Percentiles rank a stretch among this genome's conserved stretches.
Conservation (phyloP, 1,284 basidiomycete species). For the Ganoderma meredithae region DNA sequence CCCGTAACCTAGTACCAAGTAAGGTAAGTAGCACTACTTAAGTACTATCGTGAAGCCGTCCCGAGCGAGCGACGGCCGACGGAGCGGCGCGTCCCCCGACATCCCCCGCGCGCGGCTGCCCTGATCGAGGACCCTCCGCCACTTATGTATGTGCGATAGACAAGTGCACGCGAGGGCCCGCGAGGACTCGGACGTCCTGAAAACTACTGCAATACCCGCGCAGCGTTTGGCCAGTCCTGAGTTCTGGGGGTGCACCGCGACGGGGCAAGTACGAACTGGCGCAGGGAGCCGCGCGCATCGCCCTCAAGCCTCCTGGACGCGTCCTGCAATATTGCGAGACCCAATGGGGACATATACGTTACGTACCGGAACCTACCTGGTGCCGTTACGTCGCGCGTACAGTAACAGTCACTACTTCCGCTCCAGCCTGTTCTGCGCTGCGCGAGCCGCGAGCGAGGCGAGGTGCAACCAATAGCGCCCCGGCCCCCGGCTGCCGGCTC, state of each 20-base stretch:
- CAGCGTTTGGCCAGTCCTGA: no score
- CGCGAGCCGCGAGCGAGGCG: background rate
- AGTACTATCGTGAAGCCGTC: no score
- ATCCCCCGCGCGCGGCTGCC: background rate
- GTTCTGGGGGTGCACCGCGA: no score
- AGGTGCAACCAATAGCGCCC: background rate
- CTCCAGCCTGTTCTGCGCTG: no score
- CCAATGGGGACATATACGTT: background rate
- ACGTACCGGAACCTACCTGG: background rate
- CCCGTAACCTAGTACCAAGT: no score
- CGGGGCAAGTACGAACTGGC: background rate
- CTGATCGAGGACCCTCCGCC: conserved; percentile 1
- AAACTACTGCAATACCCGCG: no score
- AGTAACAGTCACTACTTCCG: no score
- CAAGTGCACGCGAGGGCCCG: no score
- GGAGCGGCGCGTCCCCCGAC: background rate
- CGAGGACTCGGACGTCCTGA: no score
- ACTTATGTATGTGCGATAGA: background rate
- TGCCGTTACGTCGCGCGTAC: background rate
- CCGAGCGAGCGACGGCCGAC: background rate
- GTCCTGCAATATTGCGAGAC: background rate
- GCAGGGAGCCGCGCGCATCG: no score
- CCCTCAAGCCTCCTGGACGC: no score
- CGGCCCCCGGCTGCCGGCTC: background rate
- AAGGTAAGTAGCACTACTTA: no score